Evolutionary conservation across 2,329 filamentous ascomycete species (phyloP).

Genomic region (Fusarium aywerte): DNA sequence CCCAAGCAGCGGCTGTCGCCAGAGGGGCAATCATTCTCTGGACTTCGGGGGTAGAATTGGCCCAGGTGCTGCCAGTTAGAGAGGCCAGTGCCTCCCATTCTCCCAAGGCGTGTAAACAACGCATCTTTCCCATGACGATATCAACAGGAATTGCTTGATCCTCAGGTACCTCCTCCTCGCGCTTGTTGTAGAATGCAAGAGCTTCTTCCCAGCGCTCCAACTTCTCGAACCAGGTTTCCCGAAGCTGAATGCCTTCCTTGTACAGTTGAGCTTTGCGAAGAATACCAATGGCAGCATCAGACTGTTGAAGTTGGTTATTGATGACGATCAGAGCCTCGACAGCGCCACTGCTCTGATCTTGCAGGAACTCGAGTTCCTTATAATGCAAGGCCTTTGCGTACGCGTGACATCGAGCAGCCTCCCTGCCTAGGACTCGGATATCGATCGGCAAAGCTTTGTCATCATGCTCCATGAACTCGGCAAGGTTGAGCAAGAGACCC

Average conservation of each 20-base stretch:
- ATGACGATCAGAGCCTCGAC: slow-evolving; percentile 98
- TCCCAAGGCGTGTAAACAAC: slow-evolving; percentile 93
- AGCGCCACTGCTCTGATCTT: slow-evolving; percentile 94
- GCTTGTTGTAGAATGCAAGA: slow-evolving; percentile 87
- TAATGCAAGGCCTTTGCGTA: slow-evolving; percentile 99
- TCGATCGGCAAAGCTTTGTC: slow-evolving; percentile 98
- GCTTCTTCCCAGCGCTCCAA: slow-evolving; percentile 98
- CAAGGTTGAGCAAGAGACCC: slow-evolving; percentile 92
- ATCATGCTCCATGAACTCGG: slow-evolving; percentile 99
- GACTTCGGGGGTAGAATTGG: slow-evolving; percentile 86
- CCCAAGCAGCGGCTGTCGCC: slow-evolving; percentile 96
- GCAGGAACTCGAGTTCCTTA: slow-evolving; percentile 97
- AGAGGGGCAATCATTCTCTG: slow-evolving; percentile 91
- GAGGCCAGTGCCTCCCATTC: slow-evolving; percentile 96
- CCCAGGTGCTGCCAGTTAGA: slow-evolving; percentile 92
- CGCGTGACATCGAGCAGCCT: slow-evolving; percentile 95
- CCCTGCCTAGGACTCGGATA: slow-evolving; percentile 91
- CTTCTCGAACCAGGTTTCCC: slow-evolving; percentile 99
- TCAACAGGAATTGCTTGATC: slow-evolving; percentile 78
- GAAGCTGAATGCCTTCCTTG: slow-evolving; percentile 89
- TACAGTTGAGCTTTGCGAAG: slow-evolving; percentile 95
- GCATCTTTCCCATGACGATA: slow-evolving; percentile 99
- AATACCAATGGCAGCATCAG: slow-evolving; percentile 97
- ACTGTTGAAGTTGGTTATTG: slow-evolving; percentile 99
- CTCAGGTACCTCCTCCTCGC: slow-evolving; percentile 74